phyloP scores from a whole-genome alignment of 371 early-diverging fungal genomes.

The Thermomucor indicae-seudaticae region DNA sequence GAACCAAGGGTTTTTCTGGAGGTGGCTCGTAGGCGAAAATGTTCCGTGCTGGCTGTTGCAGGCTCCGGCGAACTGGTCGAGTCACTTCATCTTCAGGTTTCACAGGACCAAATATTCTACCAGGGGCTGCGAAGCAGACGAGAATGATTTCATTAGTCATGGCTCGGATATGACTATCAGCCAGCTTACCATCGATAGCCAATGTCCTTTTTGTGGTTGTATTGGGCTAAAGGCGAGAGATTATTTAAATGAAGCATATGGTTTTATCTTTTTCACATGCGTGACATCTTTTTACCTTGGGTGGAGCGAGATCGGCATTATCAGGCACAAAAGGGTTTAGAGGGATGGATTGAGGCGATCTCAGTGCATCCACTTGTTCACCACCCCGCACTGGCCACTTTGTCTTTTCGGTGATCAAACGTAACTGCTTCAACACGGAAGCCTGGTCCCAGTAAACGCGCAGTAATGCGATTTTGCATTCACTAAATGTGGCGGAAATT shows the following conservation, averaged over 20 bases:
- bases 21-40: conserved; percentile 45
- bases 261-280: too few relatives aligned
- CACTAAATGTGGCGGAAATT: conserved; percentile 31
- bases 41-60: conserved; percentile 26
- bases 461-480: conserved; percentile 23
- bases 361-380: conserved; percentile 26
- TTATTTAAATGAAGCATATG: neutral
- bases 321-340: conserved; percentile 20
- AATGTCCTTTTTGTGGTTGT: conserved; percentile 4
- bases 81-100: conserved; percentile 34
- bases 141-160: neutral
- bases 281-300: conserved; percentile 14
- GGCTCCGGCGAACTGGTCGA: conserved; percentile 17
- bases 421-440: conserved; percentile 35
- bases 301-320: conserved; percentile 9
- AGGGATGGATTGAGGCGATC: conserved; percentile 11
- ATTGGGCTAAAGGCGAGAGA: neutral
- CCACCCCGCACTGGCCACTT: conserved; percentile 35
- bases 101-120: conserved; percentile 36
- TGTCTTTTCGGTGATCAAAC: conserved; percentile 23
- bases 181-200: conserved; percentile 4
- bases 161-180: neutral
- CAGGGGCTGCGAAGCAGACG: conserved; percentile 14
- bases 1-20: conserved; percentile 21
- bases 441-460: conserved; percentile 48